Conservation (phyloP, 345 rosid genomes). For the Excoecaria agallocha region DNA sequence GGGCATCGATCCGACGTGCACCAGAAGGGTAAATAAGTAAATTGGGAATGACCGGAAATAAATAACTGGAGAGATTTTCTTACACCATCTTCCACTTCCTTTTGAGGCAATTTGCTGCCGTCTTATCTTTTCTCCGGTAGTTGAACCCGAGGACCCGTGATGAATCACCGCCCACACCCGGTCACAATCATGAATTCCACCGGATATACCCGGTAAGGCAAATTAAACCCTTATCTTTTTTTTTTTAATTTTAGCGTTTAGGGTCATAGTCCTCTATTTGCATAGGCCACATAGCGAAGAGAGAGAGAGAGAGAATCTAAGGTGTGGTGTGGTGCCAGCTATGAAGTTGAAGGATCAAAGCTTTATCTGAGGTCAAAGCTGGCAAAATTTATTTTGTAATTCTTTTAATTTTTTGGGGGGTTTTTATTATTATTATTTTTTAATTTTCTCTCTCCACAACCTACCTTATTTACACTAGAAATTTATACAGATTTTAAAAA, state of each 20-base stretch:
- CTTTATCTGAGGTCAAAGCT: slow-evolving; percentile 82
- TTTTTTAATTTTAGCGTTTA: not conserved
- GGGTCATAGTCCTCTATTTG: slow-evolving; percentile 13
- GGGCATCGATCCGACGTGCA: not conserved
- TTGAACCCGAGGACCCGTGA: slow-evolving; percentile 54
- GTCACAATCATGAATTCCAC: slow-evolving; percentile 29
- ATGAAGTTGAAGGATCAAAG: slow-evolving; percentile 63
- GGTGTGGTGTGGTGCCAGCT: slow-evolving; percentile 69
- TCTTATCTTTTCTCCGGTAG: slow-evolving; percentile 33
- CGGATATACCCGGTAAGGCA: slow-evolving; percentile 25
- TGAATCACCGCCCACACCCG: slow-evolving; percentile 33
- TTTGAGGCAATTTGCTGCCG: slow-evolving; percentile 39
- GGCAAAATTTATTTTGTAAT: slow-evolving; percentile 34
- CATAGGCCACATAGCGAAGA: slow-evolving; percentile 30
- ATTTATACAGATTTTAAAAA: not conserved
- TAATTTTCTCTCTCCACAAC: slow-evolving; percentile 15
- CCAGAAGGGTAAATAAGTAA: slow-evolving; percentile 24
- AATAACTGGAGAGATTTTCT: slow-evolving; percentile 23
- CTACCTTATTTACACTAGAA: slow-evolving; percentile 3
- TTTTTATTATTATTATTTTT: not conserved
- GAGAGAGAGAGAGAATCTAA: slow-evolving; percentile 52
- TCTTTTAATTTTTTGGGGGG: not conserved
- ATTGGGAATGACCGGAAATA: slow-evolving; percentile 3
- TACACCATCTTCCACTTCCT: slow-evolving; percentile 18
- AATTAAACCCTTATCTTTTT: not conserved